phyloP scores from a whole-genome alignment of 1,284 basidiomycete genomes.

The Moniliophthora roreri region DNA sequence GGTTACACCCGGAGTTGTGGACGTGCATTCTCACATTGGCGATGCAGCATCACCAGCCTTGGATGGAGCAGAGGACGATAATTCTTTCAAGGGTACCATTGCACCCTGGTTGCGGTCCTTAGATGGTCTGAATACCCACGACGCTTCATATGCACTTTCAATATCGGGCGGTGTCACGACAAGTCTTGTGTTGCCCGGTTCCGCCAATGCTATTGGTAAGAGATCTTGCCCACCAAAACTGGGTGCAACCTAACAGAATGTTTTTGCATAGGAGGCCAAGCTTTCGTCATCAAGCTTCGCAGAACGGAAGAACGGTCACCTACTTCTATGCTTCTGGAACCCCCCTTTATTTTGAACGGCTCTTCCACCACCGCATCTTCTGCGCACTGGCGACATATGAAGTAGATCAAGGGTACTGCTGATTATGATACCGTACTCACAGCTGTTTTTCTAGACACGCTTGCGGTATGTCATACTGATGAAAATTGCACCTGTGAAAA shows the following conservation, averaged over 20 bases:
- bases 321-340: conserved; percentile 40
- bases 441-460: conserved; percentile 12
- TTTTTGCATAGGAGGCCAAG: conserved; percentile 37
- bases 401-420: conserved; percentile 4
- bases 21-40: conserved; percentile 65
- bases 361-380: conserved; percentile 1
- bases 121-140: conserved; percentile 27
- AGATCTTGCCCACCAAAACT: no score
- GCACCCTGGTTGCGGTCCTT: conserved; percentile 31
- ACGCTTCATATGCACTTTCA: conserved; percentile 22
- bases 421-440: neutral
- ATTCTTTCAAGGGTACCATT: conserved; percentile 39
- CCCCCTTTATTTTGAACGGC: conserved; percentile 24
- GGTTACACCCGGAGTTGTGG: conserved; percentile 36
- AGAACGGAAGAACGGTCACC: conserved; percentile 37
- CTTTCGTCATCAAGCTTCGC: conserved; percentile 50
- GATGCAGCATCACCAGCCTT: conserved; percentile 46
- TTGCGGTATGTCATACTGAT: conserved; percentile 10
- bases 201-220: conserved; percentile 42
- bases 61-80: conserved; percentile 37
- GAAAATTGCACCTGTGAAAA: neutral
- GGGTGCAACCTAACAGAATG: no score
- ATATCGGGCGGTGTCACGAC: conserved; percentile 26
- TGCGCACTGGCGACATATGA: conserved; percentile 17
- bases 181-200: conserved; percentile 25